Base-by-base conservation (phyloP, 108 stramenopile genomes). In the Cyclotella distinguenda region DNA sequence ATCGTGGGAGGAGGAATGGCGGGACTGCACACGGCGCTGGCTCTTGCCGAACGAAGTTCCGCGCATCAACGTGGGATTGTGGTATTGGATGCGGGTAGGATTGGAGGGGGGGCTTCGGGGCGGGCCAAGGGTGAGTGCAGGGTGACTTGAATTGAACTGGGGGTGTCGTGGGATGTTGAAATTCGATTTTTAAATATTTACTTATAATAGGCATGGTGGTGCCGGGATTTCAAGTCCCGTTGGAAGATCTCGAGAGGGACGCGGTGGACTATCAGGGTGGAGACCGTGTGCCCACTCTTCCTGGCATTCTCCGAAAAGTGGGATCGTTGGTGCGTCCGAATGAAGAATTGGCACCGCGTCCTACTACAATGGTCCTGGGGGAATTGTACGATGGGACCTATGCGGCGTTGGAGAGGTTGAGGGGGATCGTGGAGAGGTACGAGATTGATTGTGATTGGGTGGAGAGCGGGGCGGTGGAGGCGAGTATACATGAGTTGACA, bases 401-500 rank as follows among this genome's bases (percentile, higher is more conserved):
- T 51, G 57, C 33, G 28, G 72, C 57, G 21, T 59, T 65, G 40
- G 64, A 73, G 55, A 31, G 72, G 25, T 43, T 73, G 23, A 34
- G 64, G 6, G 44, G 50, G 16, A 51, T 73, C 43, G 72, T 73
- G 3, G 22, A 65, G 1, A 40, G 16, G 55, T 73, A 73, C 51
- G 50, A 64, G 22, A 73, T 73, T 48, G 72, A 73, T 60, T 73
- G 72, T 48, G 72, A 57, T 60, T 73, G 72, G 72, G 33, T 59
- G 6, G 72, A 73, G 26, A 45, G 44, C 32, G 72, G 72, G 26
- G 46, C 38, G 15, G 56, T 73, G 49, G 57, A 73, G 57, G 72
- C 60, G 10, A 59, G 64, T 43, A 73, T 73, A 31, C 57, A 52
- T 51, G 32, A 40, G 40, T 23, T n/a, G 25, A 31, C 52, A 3